Percentiles rank a stretch among this genome's conserved stretches.
These are phyloP conservation scores for Elaeagnus macrophylla DNA, from an alignment of 306 rosid species.

Conservation along the genomic window DNA sequence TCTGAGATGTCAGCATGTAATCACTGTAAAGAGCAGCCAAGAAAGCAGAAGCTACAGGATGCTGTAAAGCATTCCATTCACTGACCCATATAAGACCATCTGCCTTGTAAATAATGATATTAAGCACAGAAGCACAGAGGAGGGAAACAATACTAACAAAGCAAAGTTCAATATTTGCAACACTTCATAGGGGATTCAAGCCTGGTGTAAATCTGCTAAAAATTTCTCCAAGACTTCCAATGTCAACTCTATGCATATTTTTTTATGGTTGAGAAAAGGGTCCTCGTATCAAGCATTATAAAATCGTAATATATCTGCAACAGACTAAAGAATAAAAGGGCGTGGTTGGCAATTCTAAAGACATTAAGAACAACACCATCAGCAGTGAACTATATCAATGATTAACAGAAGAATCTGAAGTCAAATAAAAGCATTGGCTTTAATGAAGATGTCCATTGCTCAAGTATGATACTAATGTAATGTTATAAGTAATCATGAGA, in stretches of 20 bases:
- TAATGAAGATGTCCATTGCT: too few relatives aligned
- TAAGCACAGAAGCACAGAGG: background rate
- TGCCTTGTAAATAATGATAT: slow-evolving; percentile 21
- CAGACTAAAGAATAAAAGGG: too few relatives aligned
- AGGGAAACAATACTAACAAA: background rate
- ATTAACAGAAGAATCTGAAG: too few relatives aligned
- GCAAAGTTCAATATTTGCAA: background rate
- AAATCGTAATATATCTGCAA: too few relatives aligned
- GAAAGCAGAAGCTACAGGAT: slow-evolving; percentile 95
- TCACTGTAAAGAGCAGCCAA: slow-evolving; percentile 81
- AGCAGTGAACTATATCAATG: too few relatives aligned
- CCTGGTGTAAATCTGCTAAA: background rate
- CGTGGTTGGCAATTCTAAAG: too few relatives aligned
- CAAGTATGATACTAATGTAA: too few relatives aligned
- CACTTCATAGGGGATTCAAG: background rate
- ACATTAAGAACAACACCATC: too few relatives aligned
- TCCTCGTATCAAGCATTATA: too few relatives aligned
- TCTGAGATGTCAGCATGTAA: slow-evolving; percentile 76
- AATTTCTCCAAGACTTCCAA: background rate
- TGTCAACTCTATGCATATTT: slow-evolving; percentile 2
- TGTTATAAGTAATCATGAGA: too few relatives aligned
- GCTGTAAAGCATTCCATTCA: slow-evolving; percentile 86
- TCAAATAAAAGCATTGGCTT: too few relatives aligned
- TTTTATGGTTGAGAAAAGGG: background rate
- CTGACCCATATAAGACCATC: slow-evolving; percentile 83